phyloP scores from a whole-genome alignment of 2,329 filamentous ascomycete species.

The Beauveria sp. region DNA sequence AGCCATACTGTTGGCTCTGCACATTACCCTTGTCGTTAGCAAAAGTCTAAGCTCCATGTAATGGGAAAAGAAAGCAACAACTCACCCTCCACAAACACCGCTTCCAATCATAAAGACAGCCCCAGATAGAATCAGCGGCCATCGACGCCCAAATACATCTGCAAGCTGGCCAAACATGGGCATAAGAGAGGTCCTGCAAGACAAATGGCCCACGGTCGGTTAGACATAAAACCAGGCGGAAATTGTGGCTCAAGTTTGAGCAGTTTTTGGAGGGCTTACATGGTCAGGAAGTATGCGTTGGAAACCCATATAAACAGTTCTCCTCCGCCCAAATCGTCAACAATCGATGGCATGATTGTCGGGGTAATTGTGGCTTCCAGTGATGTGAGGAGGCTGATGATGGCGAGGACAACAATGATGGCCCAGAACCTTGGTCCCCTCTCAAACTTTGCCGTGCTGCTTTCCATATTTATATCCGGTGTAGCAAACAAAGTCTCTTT shows the following conservation, averaged over 20 bases:
- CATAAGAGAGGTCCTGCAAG: constrained; percentile 16
- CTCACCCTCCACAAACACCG: constrained; percentile 13
- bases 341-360: constrained; percentile 19
- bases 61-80: background rate
- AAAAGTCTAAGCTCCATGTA: background rate
- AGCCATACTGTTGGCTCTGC: constrained; percentile 14
- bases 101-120: constrained; percentile 19
- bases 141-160: constrained; percentile 20
- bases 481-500: background rate
- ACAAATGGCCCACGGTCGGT: background rate
- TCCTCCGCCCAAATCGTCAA: constrained; percentile 16
- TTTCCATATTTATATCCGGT: no score
- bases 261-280: constrained; percentile 11
- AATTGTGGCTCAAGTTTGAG: background rate
- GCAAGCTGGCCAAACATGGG: constrained; percentile 19
- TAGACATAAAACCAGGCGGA: constrained; percentile 9
- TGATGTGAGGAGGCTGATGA: constrained; percentile 17
- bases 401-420: constrained; percentile 13
- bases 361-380: constrained; percentile 21
- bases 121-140: constrained; percentile 18
- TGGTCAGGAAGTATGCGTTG: constrained; percentile 19
- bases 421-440: constrained; percentile 14
- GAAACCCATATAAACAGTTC: constrained; percentile 20
- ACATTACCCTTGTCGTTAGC: background rate
- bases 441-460: background rate